Conservation (phyloP, 176 grass and related monocot genomes). For the Musa beccarii region DNA sequence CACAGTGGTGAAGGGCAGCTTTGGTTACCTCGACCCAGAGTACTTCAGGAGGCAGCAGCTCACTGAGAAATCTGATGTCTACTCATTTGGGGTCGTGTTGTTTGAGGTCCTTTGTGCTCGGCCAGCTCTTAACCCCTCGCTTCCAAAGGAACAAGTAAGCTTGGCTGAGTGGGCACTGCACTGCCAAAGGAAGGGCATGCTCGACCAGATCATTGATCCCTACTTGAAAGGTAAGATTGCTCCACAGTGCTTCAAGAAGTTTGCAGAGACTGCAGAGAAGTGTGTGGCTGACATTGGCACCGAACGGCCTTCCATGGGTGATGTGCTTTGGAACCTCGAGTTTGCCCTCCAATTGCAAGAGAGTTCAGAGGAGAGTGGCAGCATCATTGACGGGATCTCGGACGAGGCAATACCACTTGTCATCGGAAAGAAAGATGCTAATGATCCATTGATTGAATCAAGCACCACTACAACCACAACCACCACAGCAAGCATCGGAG, state of each 20-base stretch:
- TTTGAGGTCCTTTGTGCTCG: conserved; percentile 60
- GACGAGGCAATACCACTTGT: conserved; percentile 13
- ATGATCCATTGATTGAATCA: conserved; percentile 27
- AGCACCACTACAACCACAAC: conserved; percentile 33
- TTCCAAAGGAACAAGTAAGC: conserved; percentile 60
- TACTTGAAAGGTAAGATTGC: conserved; percentile 41
- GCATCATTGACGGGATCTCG: conserved; percentile 21
- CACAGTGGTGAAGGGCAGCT: conserved; percentile 68
- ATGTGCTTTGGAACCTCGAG: conserved; percentile 70
- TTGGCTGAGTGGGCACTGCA: conserved; percentile 64
- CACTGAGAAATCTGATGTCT: conserved; percentile 67
- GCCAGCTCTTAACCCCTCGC: conserved; percentile 19
- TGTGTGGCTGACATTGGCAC: conserved; percentile 45
- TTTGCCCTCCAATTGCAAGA: conserved; percentile 69
- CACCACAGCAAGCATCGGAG: conserved; percentile 27
- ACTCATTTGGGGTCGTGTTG: conserved; percentile 68
- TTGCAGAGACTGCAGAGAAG: conserved; percentile 47
- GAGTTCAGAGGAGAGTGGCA: conserved; percentile 31
- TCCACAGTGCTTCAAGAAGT: conserved; percentile 49
- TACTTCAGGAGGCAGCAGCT: conserved; percentile 59
- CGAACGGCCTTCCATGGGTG: conserved; percentile 49
- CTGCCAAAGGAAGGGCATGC: conserved; percentile 50
- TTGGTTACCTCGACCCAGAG: conserved; percentile 68
- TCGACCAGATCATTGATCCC: conserved; percentile 55
- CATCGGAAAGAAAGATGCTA: conserved; percentile 9